Percentiles rank a stretch among this genome's conserved stretches.
Conservation (phyloP, 2,329 filamentous ascomycete genomes). For the Tolypocladium inflatum region DNA sequence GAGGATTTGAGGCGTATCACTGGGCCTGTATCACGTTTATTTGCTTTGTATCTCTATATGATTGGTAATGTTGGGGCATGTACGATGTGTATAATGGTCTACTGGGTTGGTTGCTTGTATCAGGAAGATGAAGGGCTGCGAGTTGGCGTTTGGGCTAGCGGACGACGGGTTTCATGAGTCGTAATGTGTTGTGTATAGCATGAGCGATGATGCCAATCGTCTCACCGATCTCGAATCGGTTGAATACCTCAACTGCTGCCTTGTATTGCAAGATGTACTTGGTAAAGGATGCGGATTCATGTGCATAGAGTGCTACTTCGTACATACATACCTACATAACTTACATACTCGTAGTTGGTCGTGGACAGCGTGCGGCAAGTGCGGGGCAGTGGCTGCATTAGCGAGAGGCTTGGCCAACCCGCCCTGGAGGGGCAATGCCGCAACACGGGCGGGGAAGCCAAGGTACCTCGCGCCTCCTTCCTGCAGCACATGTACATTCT, state of each 20-base stretch:
- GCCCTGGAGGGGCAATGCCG: not conserved
- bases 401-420: not conserved
- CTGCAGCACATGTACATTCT: not conserved
- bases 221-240: not conserved
- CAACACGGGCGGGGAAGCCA: not conserved
- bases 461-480: not conserved
- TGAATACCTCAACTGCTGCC: not conserved
- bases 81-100: not conserved
- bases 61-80: not conserved
- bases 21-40: not conserved
- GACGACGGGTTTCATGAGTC: not conserved
- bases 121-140: not conserved
- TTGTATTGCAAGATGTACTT: too few relatives aligned
- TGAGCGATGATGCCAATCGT: not conserved
- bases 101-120: not conserved
- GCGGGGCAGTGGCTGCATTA: not conserved
- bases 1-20: conserved; percentile 11
- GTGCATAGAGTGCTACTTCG: too few relatives aligned
- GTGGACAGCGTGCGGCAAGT: not conserved
- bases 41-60: conserved; percentile 6
- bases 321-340: too few relatives aligned
- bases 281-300: too few relatives aligned
- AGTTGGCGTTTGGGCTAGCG: not conserved
- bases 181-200: not conserved
- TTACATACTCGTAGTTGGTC: too few relatives aligned